Evolutionary conservation across 345 rosid genomes (phyloP).

Genomic region (Cochlearia excelsa): DNA sequence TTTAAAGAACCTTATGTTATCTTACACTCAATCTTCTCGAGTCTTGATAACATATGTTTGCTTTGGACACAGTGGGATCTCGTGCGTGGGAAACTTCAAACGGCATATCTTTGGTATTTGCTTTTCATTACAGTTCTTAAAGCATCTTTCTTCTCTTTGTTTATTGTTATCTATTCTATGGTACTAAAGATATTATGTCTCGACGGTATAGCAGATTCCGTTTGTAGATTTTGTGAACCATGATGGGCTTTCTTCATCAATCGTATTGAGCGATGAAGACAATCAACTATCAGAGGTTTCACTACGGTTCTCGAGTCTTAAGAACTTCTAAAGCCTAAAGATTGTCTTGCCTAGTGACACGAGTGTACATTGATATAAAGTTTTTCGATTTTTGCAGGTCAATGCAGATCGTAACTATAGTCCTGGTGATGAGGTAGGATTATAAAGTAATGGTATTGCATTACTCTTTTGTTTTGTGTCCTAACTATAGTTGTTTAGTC

Average conservation of each 20-base stretch:
- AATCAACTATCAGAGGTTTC: constrained; percentile 65
- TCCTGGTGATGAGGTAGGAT: constrained; percentile 73
- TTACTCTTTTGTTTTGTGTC: background rate
- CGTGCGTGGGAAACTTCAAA: constrained; percentile 77
- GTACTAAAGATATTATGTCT: constrained; percentile 24
- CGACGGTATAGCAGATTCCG: constrained; percentile 57
- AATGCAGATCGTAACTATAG: constrained; percentile 66
- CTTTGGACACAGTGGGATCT: constrained; percentile 63
- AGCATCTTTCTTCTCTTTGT: constrained; percentile 1
- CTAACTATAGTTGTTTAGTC: background rate
- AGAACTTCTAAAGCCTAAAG: too few species aligned
- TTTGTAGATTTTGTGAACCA: constrained; percentile 93
- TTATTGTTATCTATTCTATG: constrained; percentile 15
- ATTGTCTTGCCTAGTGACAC: too few species aligned
- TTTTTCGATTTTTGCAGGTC: constrained; percentile 47
- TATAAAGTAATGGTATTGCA: constrained; percentile 2
- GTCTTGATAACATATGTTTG: constrained; percentile 25
- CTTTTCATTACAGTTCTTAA: constrained; percentile 13
- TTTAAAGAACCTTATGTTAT: background rate
- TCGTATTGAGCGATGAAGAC: constrained; percentile 59
- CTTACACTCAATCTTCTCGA: constrained; percentile 19
- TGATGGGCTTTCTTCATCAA: constrained; percentile 63
- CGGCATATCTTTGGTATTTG: constrained; percentile 68
- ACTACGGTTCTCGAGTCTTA: too few species aligned
- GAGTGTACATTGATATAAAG: constrained; percentile 6